These are phyloP conservation scores for Prunus campanulata DNA, from an alignment of 306 rosid genomes.

Conservation along the genomic window DNA sequence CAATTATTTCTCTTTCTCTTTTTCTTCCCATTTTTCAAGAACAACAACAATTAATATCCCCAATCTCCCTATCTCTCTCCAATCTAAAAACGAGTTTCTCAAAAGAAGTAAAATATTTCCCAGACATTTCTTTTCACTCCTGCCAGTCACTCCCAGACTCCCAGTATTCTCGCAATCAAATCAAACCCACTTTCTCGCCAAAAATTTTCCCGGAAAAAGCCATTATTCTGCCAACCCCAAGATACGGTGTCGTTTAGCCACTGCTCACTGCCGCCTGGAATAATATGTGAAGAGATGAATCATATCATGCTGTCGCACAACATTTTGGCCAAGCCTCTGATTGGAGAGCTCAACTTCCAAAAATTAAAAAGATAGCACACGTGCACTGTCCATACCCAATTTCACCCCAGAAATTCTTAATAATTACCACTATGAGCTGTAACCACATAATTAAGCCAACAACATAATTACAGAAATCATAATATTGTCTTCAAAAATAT, in stretches of 20 bases:
- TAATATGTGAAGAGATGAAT: background rate
- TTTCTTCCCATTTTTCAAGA: slow-evolving; percentile 45
- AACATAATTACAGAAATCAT: background rate
- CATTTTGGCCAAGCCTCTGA: slow-evolving; percentile 2
- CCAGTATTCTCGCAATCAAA: background rate
- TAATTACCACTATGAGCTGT: slow-evolving; percentile 5
- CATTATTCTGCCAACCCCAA: background rate
- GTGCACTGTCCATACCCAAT: slow-evolving; percentile 35
- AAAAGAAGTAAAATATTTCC: slow-evolving; percentile 9
- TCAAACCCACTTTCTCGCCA: background rate
- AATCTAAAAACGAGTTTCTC: background rate
- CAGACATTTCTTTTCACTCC: background rate
- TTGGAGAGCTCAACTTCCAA: slow-evolving; percentile 36
- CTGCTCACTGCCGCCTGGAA: slow-evolving; percentile 7
- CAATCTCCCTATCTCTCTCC: background rate
- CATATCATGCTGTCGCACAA: slow-evolving; percentile 19
- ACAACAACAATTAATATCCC: background rate
- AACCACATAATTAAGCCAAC: slow-evolving; percentile 7
- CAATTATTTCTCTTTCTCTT: slow-evolving; percentile 1
- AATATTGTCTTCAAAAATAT: background rate
- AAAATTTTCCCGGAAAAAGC: background rate
- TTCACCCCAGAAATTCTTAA: too few species aligned
- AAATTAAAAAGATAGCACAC: slow-evolving; percentile 31
- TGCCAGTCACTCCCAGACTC: background rate
- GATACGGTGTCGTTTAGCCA: slow-evolving; percentile 31